Base-by-base conservation (phyloP, 768 basidiomycete species). In the Russula ochroleuca region DNA sequence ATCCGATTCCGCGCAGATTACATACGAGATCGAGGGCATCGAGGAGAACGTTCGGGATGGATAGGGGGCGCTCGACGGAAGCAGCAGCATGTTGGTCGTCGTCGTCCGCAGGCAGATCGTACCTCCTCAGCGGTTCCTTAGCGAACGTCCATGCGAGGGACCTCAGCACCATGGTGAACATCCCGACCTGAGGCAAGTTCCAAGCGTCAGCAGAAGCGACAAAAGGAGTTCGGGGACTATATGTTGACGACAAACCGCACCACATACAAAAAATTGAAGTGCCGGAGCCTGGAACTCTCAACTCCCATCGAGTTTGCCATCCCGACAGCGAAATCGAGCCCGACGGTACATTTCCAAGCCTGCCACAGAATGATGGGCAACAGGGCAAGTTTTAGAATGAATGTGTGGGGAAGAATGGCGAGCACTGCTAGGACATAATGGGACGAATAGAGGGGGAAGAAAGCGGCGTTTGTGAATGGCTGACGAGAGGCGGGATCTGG, bases 1-100 rank as follows among this genome's bases (percentile, higher is more conserved):
- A 69, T 1, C 68, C 57, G 40, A 59, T 35, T 28, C 68, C 68
- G 19, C 68, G 66, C 8, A 56, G 37, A 41, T 60, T 67, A 35
- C 9, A 64, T 2, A 50, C 19, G n/a, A 69, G 56, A 8, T 67
- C 67, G n/a, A 47, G 17, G 19, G 60, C 68, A 19, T 67, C 68
- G 25, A 61, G 28, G 28, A 69, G 37, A 11, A 67, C 21, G 21
- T 59, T 47, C 7, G 41, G n/a, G 21, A 54, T 28, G 53, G 57
- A 56, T 25, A 59, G 35, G n/a, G 40, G 57, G 5, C 40, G 62
- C 31, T 64, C 57, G 8, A 58, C n/a, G 31, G 17, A 47, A 23
- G 51, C n/a, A 6, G 3, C 11, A 10, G 15, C 35, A n/a, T 43
- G 33, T n/a, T n/a, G n/a, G n/a, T n/a, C n/a, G n/a, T n/a, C n/a